Conservation (phyloP, 352 stramenopile species). For the Phytopythium boreale region DNA sequence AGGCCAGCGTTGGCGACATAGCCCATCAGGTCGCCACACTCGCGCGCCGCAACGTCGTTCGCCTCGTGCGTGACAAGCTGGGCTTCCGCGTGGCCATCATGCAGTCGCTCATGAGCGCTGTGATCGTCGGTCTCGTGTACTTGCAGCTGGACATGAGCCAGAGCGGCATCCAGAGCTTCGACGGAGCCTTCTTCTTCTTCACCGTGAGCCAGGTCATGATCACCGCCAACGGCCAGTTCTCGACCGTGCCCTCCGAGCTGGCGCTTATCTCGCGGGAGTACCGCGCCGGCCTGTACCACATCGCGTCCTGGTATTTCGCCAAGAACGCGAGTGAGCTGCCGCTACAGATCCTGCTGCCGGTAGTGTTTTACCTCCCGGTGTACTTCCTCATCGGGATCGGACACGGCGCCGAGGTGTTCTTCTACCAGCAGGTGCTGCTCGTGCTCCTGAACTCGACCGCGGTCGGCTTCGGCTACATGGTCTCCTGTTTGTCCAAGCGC, state of each 20-base stretch:
- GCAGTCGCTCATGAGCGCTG: slow-evolving; percentile 17
- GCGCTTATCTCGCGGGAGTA: slow-evolving; percentile 25
- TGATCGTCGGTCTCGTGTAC: slow-evolving; percentile 30
- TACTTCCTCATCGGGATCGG: slow-evolving; percentile 33
- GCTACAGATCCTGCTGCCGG: slow-evolving; percentile 25
- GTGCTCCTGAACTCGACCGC: slow-evolving; percentile 26
- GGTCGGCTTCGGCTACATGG: slow-evolving; percentile 28
- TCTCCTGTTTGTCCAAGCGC: slow-evolving; percentile 20
- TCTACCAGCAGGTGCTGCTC: slow-evolving; percentile 22
- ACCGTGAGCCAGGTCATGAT: slow-evolving; percentile 35
- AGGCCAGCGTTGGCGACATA: slow-evolving; percentile 1
- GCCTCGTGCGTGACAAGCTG: slow-evolving; percentile 29
- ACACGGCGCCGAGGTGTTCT: slow-evolving; percentile 11
- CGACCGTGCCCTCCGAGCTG: slow-evolving; percentile 19
- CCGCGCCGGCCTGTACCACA: slow-evolving; percentile 19
- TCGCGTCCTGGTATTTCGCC: slow-evolving; percentile 24
- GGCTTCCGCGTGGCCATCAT: slow-evolving; percentile 17
- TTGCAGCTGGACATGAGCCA: slow-evolving; percentile 22
- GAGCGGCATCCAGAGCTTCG: slow-evolving; percentile 24
- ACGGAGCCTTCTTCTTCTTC: slow-evolving; percentile 31
- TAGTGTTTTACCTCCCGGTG: slow-evolving; percentile 22
- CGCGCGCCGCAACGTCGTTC: slow-evolving; percentile 22
- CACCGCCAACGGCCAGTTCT: slow-evolving; percentile 21
- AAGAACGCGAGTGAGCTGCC: slow-evolving; percentile 37
- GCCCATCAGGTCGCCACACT: slow-evolving; percentile 18